Percentiles rank a stretch among this genome's conserved stretches.
These are phyloP conservation scores for Arctostaphylos glauca DNA, from an alignment of 148 eudicot species.

Conservation along the genomic window DNA sequence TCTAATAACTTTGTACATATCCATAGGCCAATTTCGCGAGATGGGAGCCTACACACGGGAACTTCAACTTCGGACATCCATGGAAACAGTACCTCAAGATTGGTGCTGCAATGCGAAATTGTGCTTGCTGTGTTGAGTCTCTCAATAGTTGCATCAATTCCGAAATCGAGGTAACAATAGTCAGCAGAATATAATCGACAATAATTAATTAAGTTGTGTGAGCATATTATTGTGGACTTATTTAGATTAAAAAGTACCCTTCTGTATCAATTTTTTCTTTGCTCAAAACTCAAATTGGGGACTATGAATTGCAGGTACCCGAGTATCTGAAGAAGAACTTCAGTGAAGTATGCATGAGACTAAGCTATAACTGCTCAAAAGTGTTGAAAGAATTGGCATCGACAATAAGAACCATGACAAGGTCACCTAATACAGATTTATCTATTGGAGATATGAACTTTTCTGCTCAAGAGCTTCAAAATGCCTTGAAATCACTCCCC, in stretches of 20 bases:
- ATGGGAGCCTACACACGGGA: conserved; percentile 92
- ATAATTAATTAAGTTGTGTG: too few relatives aligned
- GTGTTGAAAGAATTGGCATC: conserved; percentile 61
- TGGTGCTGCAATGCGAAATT: conserved; percentile 60
- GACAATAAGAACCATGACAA: conserved; percentile 49
- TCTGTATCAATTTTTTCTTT: background rate
- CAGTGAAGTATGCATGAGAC: conserved; percentile 37
- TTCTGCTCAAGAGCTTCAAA: conserved; percentile 65
- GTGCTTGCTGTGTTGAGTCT: conserved; percentile 73
- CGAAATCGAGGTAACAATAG: conserved; percentile 44
- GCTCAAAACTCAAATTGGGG: background rate
- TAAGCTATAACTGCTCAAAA: conserved; percentile 52
- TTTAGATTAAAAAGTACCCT: background rate
- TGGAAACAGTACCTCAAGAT: conserved; percentile 79
- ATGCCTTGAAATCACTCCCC: conserved; percentile 47
- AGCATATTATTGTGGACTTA: too few relatives aligned
- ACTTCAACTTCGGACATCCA: conserved; percentile 68
- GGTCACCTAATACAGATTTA: conserved; percentile 44
- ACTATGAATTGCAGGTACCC: conserved; percentile 43
- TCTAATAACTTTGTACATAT: background rate
- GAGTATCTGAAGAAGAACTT: conserved; percentile 52
- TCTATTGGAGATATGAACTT: conserved; percentile 49
- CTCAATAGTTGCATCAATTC: conserved; percentile 58
- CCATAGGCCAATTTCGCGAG: conserved; percentile 72
- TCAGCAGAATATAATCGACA: too few relatives aligned